phyloP scores from a whole-genome alignment of 2,329 filamentous ascomycete genomes.

The Amauroascus niger region DNA sequence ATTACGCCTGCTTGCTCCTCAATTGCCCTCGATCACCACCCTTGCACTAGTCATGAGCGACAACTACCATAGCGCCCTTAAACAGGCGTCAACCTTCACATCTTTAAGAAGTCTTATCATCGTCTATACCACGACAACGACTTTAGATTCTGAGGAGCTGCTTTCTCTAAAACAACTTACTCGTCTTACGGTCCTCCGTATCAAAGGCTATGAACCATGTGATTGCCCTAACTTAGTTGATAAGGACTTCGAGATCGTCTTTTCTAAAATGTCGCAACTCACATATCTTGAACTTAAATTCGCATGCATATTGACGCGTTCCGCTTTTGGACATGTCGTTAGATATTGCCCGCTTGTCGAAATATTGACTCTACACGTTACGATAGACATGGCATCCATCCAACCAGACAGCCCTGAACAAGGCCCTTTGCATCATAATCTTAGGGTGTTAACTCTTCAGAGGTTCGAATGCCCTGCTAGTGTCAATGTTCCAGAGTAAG shows the following conservation, averaged over 20 bases:
- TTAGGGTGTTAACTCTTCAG: background rate
- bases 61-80: background rate
- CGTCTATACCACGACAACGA: background rate
- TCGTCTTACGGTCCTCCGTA: background rate
- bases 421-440: background rate
- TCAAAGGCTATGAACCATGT: background rate
- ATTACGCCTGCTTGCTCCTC: background rate
- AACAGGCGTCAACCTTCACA: background rate
- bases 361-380: background rate
- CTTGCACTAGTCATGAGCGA: background rate
- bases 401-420: background rate
- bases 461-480: background rate
- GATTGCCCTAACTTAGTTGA: conserved; percentile 2
- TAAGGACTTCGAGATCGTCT: background rate
- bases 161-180: conserved; percentile 6
- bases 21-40: background rate
- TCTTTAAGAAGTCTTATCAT: background rate
- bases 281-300: background rate
- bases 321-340: background rate
- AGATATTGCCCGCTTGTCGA: background rate
- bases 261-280: background rate
- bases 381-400: background rate
- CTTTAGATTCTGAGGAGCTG: background rate
- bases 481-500: background rate
- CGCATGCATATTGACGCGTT: background rate